Evolutionary conservation across 1,284 basidiomycete species (phyloP), one percentile per base, ranked within the genome.

Genomic region (Ganoderma resinaceum): DNA sequence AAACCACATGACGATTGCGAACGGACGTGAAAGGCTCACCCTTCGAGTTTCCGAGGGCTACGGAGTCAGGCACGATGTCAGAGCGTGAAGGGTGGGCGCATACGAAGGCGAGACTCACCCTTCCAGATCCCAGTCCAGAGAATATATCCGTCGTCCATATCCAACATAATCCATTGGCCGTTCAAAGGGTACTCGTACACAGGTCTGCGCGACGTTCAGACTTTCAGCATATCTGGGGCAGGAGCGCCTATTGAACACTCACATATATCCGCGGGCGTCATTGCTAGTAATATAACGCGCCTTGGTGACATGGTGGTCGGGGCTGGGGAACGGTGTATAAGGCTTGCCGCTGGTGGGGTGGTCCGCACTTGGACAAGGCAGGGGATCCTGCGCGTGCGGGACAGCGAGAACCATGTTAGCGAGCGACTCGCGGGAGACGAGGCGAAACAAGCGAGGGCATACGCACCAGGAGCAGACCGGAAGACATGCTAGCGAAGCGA

Each of bases 161-260:
- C 94, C 88, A 95, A 93, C 93, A 95, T 95, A 75, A 95, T 94
- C 92, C 93, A 95, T 78, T 95, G 93, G 18, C 90, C 91, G 72
- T 94, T 94, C 67, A 95, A 83, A 3, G 93, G 93, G 75, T 95
- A 95, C 78, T 95, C 93, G 75, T 93, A 95, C 12, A 95, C 93
- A 16, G 93, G 93, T 69, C 92, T 94, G 74, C 4, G 35, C 65
- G 46, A 62, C n/a, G 33, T 60, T 38, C 35, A 38, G 37, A 23
- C 37, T 12, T 12, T 26, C 16, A 6, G 63, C 86, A 18, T 3
- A 6, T 31, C 58, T 2, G 6, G 23, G 14, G 23, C 29, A 16
- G 26, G 9, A 37, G 23, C 31, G 18, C n/a, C 11, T 4, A 40
- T 11, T 18, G 37, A 26, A 42, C 35, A 40, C 80, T 73, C 66